These are phyloP conservation scores for Ottelia alismoides DNA, from an alignment of 106 monocot species.

Conservation along the genomic window DNA sequence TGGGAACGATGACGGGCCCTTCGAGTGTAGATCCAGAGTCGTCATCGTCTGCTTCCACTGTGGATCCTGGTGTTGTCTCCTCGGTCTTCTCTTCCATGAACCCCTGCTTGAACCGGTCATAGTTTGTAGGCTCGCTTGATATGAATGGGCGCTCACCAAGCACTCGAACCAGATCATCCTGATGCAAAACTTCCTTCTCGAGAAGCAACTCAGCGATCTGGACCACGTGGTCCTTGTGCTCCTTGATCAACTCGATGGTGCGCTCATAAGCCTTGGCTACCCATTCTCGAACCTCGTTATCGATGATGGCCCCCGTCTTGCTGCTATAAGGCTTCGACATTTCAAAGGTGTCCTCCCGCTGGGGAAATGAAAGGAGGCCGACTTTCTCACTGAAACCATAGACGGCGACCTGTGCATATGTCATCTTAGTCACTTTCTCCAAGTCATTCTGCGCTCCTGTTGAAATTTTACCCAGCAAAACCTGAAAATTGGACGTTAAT, in stretches of 20 bases:
- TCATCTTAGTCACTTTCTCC: slow-evolving; percentile 97
- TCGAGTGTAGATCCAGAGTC: slow-evolving; percentile 22
- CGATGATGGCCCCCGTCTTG: slow-evolving; percentile 84
- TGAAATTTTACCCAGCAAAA: slow-evolving; percentile 85
- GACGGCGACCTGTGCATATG: slow-evolving; percentile 90
- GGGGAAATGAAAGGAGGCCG: slow-evolving; percentile 91
- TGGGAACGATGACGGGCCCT: slow-evolving; percentile 54
- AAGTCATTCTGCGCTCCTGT: slow-evolving; percentile 95
- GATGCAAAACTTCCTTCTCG: slow-evolving; percentile 93
- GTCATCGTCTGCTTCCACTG: slow-evolving; percentile 2
- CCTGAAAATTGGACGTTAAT: slow-evolving; percentile 30
- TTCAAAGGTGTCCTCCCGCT: slow-evolving; percentile 61
- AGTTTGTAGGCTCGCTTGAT: slow-evolving; percentile 54
- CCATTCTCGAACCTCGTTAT: slow-evolving; percentile 81
- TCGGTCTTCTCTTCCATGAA: slow-evolving; percentile 36
- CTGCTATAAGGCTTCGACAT: slow-evolving; percentile 86
- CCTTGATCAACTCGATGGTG: slow-evolving; percentile 47
- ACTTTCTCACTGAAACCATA: slow-evolving; percentile 98
- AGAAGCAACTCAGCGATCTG: slow-evolving; percentile 86
- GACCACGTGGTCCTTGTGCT: slow-evolving; percentile 60
- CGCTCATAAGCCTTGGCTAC: slow-evolving; percentile 58
- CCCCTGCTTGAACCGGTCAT: slow-evolving; percentile 60
- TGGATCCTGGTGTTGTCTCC: slow-evolving; percentile 1
- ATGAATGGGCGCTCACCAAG: slow-evolving; percentile 78
- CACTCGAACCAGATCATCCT: slow-evolving; percentile 67